phyloP scores from a whole-genome alignment of 2,329 filamentous ascomycete species.

The Trichoderma arundinaceum region DNA sequence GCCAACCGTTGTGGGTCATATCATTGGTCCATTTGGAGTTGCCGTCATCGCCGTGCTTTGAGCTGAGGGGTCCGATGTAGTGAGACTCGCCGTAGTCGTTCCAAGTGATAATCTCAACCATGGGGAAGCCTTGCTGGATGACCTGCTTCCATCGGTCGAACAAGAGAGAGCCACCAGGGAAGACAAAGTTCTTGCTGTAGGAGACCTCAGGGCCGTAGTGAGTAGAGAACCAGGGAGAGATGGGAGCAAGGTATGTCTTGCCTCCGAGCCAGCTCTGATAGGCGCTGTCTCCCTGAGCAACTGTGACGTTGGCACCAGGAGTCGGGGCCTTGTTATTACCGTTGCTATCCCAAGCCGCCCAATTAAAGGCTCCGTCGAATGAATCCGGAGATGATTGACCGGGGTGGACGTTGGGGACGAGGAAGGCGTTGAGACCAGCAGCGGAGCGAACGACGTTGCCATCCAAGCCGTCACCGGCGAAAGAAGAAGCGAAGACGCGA shows the following conservation, averaged over 20 bases:
- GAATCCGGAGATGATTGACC: constrained; percentile 42
- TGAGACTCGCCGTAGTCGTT: constrained; percentile 62
- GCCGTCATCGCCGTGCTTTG: constrained; percentile 50
- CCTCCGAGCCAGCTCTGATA: constrained; percentile 45
- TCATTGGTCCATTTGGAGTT: constrained; percentile 57
- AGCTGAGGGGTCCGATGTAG: constrained; percentile 57
- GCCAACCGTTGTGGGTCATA: constrained; percentile 57
- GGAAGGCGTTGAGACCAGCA: constrained; percentile 53
- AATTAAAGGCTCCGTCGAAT: constrained; percentile 55
- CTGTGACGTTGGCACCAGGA: constrained; percentile 45
- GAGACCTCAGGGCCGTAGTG: constrained; percentile 48
- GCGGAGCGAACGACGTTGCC: constrained; percentile 48
- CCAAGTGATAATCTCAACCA: constrained; percentile 55
- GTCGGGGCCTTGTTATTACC: constrained; percentile 57
- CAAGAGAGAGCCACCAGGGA: constrained; percentile 64
- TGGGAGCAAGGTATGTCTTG: constrained; percentile 57
- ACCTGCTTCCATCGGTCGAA: constrained; percentile 61
- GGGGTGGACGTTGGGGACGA: constrained; percentile 57
- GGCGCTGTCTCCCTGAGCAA: constrained; percentile 47
- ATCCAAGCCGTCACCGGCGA: constrained; percentile 55
- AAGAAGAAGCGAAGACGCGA: constrained; percentile 60
- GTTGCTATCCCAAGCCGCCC: constrained; percentile 54
- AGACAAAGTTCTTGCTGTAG: constrained; percentile 58
- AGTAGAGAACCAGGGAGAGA: constrained; percentile 54
- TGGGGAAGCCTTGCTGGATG: constrained; percentile 51